Conservation (phyloP, 768 basidiomycete genomes). For the Neoboletus brunneissimus region DNA sequence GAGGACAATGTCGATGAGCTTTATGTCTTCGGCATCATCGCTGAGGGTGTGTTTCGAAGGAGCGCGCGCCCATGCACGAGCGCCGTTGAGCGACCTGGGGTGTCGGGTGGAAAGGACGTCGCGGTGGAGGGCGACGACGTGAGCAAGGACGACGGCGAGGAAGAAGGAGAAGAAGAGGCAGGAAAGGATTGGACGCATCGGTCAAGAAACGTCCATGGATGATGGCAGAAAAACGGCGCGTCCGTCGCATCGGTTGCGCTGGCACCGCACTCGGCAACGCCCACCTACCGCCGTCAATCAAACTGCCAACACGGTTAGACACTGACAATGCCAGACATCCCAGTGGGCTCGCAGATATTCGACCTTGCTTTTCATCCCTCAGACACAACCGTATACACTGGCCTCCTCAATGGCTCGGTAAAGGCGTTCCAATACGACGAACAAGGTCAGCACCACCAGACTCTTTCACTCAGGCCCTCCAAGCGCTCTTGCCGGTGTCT, state of each 20-base stretch:
- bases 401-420: slow-evolving; percentile 78
- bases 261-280: slow-evolving; percentile 3
- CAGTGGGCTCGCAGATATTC: slow-evolving; percentile 77
- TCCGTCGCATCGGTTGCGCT: background rate
- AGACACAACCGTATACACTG: slow-evolving; percentile 66
- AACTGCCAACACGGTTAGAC: background rate
- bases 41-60: slow-evolving; percentile 5
- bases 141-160: slow-evolving; percentile 31
- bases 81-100: slow-evolving; percentile 16
- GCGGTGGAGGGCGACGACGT: slow-evolving; percentile 31
- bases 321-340: slow-evolving; percentile 55
- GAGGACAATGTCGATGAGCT: slow-evolving; percentile 80
- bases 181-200: slow-evolving; percentile 35
- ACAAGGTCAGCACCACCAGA: slow-evolving; percentile 52
- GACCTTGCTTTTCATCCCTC: slow-evolving; percentile 87
- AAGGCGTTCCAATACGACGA: slow-evolving; percentile 81
- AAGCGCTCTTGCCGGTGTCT: slow-evolving; percentile 83
- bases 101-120: slow-evolving; percentile 28
- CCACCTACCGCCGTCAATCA: background rate
- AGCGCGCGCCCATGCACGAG: slow-evolving; percentile 17
- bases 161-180: slow-evolving; percentile 27
- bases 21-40: slow-evolving; percentile 42
- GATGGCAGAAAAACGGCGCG: background rate
- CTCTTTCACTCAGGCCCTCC: slow-evolving; percentile 68
- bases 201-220: slow-evolving; percentile 31